phyloP scores from a whole-genome alignment of 345 rosid species.

The Microcos paniculata region DNA sequence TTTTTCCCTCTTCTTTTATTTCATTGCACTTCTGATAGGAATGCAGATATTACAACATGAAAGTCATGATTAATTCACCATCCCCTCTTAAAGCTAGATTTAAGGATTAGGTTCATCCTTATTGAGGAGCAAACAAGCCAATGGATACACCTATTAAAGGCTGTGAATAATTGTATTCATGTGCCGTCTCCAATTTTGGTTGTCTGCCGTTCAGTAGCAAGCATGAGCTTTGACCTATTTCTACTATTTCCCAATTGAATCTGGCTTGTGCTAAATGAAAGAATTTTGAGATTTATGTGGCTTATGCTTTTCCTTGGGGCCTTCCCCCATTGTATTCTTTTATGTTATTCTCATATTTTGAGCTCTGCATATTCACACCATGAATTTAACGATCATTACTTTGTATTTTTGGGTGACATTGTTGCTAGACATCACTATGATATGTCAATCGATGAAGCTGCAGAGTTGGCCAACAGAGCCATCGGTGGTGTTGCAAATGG shows the following conservation, averaged over 20 bases:
- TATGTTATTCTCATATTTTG: too few species aligned
- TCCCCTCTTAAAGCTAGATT: background rate
- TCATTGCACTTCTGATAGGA: background rate
- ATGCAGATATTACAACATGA: background rate
- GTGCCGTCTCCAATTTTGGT: background rate
- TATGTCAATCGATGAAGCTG: constrained; percentile 89
- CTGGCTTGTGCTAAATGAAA: background rate
- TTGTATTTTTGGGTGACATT: background rate
- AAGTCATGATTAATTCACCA: background rate
- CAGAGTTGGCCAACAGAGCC: constrained; percentile 90
- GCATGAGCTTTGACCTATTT: background rate
- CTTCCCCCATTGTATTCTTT: too few species aligned
- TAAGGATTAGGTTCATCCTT: background rate
- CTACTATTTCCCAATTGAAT: background rate
- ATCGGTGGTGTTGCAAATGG: constrained; percentile 99
- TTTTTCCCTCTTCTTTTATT: background rate
- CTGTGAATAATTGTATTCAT: background rate
- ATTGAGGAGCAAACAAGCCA: background rate
- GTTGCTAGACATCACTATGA: constrained; percentile 70
- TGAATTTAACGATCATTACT: background rate
- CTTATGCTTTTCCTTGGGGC: too few species aligned
- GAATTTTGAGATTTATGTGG: too few species aligned
- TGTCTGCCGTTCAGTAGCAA: background rate
- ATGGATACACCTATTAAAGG: background rate
- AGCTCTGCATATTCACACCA: background rate